Evolutionary conservation across 805 yeast genomes (phyloP).

Genomic region (Saturnispora gosingensis): DNA sequence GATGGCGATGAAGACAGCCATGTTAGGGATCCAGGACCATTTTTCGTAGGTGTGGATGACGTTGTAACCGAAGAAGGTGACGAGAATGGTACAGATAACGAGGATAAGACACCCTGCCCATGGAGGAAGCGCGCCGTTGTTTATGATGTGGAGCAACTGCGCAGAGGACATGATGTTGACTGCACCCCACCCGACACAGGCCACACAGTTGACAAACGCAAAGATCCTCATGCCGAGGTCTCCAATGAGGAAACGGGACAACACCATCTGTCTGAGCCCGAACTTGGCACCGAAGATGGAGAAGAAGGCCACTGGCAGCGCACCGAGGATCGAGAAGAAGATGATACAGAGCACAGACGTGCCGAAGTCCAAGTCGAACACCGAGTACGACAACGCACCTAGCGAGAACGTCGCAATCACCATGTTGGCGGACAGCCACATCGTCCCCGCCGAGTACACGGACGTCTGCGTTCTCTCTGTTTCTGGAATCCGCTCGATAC

Average conservation of each 20-base stretch:
- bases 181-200: slow-evolving; percentile 95
- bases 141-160: slow-evolving; percentile 69
- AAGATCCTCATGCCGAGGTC: slow-evolving; percentile 66
- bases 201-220: slow-evolving; percentile 66
- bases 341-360: slow-evolving; percentile 57
- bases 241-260: slow-evolving; percentile 73
- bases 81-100: slow-evolving; percentile 54
- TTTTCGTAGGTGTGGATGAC: slow-evolving; percentile 76
- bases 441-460: slow-evolving; percentile 61
- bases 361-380: slow-evolving; percentile 65
- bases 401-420: slow-evolving; percentile 75
- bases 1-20: slow-evolving; percentile 62
- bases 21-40: slow-evolving; percentile 82
- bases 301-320: slow-evolving; percentile 70
- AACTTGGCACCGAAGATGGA: slow-evolving; percentile 75
- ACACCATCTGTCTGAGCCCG: slow-evolving; percentile 82
- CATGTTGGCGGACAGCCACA: slow-evolving; percentile 90
- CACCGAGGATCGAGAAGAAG: slow-evolving; percentile 68
- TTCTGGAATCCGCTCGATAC: slow-evolving; percentile 74
- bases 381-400: slow-evolving; percentile 58
- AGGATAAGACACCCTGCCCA: slow-evolving; percentile 86
- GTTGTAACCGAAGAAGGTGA: slow-evolving; percentile 78
- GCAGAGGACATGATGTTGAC: slow-evolving; percentile 88
- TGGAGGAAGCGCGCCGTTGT: slow-evolving; percentile 59
- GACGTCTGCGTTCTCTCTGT: slow-evolving; percentile 66